These are phyloP conservation scores for Rhexocercosporidium sp. DNA, from an alignment of 2,329 filamentous ascomycete species.

Conservation along the genomic window DNA sequence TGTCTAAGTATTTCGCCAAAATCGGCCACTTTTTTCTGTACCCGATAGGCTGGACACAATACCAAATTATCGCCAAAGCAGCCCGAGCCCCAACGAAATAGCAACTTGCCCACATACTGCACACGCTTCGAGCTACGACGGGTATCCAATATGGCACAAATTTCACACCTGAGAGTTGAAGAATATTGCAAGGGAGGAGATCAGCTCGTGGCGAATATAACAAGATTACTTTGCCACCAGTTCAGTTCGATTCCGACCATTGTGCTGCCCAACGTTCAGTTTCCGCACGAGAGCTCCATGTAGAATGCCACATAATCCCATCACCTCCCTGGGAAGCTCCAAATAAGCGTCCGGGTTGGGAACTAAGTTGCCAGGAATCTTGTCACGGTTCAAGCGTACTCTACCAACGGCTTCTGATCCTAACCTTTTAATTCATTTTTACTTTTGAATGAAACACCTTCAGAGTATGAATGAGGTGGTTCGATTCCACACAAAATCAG, in stretches of 20 bases:
- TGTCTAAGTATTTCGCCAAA: no score
- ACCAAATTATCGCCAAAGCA: constrained; percentile 58
- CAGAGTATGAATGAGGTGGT: no score
- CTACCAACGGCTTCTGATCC: no score
- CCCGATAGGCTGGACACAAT: no score
- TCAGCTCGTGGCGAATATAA: constrained; percentile 50
- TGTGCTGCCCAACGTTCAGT: constrained; percentile 48
- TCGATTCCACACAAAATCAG: neutral
- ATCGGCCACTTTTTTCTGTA: no score
- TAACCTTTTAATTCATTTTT: no score
- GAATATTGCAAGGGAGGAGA: constrained; percentile 50
- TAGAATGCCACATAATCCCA: constrained; percentile 49
- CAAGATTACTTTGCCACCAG: constrained; percentile 51
- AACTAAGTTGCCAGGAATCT: neutral
- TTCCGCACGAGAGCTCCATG: constrained; percentile 48
- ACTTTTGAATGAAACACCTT: no score
- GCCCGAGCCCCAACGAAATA: constrained; percentile 48
- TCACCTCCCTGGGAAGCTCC: constrained; percentile 39
- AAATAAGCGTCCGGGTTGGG: constrained; percentile 6
- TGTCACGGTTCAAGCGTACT: no score
- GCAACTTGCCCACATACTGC: constrained; percentile 52
- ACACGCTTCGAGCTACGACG: constrained; percentile 45
- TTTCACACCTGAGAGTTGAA: constrained; percentile 51
- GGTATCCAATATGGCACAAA: constrained; percentile 51
- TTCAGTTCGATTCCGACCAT: constrained; percentile 50